Conservation (phyloP, 2,329 filamentous ascomycete genomes). For the Fusarium neocosmosporiellum region DNA sequence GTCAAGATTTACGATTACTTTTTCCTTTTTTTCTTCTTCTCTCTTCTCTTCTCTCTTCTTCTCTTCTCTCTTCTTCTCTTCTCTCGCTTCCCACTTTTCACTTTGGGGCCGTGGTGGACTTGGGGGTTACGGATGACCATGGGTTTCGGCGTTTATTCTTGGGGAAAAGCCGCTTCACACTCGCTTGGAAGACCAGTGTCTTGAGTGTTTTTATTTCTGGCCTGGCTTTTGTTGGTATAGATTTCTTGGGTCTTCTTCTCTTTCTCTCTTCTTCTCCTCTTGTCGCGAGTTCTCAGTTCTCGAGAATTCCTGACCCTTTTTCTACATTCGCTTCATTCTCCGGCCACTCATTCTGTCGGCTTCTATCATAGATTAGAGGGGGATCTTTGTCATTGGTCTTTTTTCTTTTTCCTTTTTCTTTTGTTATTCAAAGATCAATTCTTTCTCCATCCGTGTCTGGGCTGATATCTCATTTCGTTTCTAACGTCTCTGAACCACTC, state of each 20-base stretch:
- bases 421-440: constrained; percentile 1
- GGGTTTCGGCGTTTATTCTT: constrained; percentile 2
- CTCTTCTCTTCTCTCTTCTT: constrained; percentile 4
- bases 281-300: constrained; percentile 2
- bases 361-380: constrained; percentile 3
- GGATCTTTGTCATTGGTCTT: neutral
- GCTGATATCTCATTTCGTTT: neutral
- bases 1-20: neutral
- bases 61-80: neutral
- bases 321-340: neutral
- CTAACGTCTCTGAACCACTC: neutral
- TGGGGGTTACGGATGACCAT: neutral
- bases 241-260: neutral
- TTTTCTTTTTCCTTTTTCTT: neutral
- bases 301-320: neutral
- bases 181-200: constrained; percentile 19
- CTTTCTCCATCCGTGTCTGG: neutral
- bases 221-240: neutral
- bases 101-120: neutral
- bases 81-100: neutral
- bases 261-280: neutral
- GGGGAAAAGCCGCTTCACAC: constrained; percentile 1
- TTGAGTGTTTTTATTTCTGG: neutral
- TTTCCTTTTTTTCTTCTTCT: neutral
- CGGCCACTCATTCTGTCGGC: neutral